These are phyloP conservation scores for Alternaria novae-zelandiae DNA, from an alignment of 2,329 filamentous ascomycete species.

Conservation along the genomic window DNA sequence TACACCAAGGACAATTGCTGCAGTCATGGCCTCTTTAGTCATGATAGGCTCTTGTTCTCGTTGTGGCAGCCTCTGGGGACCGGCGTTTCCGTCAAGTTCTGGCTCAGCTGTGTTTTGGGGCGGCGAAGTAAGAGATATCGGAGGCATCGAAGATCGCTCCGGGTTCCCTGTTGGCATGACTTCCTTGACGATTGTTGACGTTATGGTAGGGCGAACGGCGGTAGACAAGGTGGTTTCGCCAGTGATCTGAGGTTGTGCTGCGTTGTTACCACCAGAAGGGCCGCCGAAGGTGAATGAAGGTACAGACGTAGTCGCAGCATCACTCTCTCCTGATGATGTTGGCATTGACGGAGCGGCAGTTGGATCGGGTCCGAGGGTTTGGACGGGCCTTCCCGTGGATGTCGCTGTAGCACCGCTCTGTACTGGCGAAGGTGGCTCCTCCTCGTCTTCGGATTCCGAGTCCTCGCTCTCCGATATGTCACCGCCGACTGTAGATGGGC, in stretches of 20 bases:
- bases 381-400: background rate
- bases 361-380: conserved; percentile 3
- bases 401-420: conserved; percentile 2
- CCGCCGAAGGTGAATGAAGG: conserved; percentile 13
- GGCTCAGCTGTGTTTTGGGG: background rate
- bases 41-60: conserved; percentile 22
- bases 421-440: conserved; percentile 15
- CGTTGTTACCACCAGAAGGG: conserved; percentile 2
- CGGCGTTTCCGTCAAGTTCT: background rate
- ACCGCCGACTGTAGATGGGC: conserved; percentile 10
- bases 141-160: background rate
- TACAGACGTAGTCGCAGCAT: background rate
- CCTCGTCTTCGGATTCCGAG: conserved; percentile 21
- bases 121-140: background rate
- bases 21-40: conserved; percentile 37
- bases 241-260: conserved; percentile 15
- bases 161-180: background rate
- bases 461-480: conserved; percentile 4
- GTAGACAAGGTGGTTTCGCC: background rate
- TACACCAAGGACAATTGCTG: conserved; percentile 40
- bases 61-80: background rate
- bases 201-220: conserved; percentile 1
- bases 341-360: background rate
- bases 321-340: background rate
- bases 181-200: background rate